Base-by-base conservation (phyloP, 1,284 basidiomycete genomes). In the Mycena citricolor region DNA sequence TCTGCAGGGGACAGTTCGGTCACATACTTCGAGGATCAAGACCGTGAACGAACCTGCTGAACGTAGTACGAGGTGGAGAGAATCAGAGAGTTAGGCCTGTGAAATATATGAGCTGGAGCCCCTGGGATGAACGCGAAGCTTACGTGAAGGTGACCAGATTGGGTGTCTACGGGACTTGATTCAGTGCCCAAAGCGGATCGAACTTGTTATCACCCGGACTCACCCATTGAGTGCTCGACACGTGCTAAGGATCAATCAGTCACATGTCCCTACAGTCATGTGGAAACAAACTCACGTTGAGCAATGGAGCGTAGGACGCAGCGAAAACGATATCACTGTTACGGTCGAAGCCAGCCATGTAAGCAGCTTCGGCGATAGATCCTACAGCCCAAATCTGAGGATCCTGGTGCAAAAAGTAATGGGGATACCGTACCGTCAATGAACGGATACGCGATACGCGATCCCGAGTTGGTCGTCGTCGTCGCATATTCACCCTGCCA, bases 301-400 rank as follows among this genome's bases (percentile, higher is more conserved):
- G 17, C n/a, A 85, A 63, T 6, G 82, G 83, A 1, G 82, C 80
- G 61, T 85, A 86, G 2, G 81, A 74, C 0, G 83, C 75, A 7
- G 81, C 81, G 52, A 85, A 85, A 8, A 76, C 70, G 36, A 78
- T 66, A 50, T 75, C 70, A 35, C 64, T 64, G 52, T 78, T 71
- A 16, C 41, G 41, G 19, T 87, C 85, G 6, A 86, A 60, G 4
- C 82, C 83, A 4, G 79, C 83, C 78, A 86, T 86, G 60, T 79
- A 87, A 0, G 79, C 79, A 5, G 81, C 83, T 61, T 87, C 85
- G 14, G 64, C 66, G n/a, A 65, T 58, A 14, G 69, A 50, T 48
- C 66, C 69, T 71, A 24, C 14, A 25, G n/a, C n/a, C n/a, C n/a
- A n/a, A n/a, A n/a, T n/a, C n/a, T n/a, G n/a, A n/a, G n/a, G n/a